Evolutionary conservation across 164 flowering plant genomes (phyloP), one percentile per base, ranked within the genome.

Genomic region (Chimonanthus salicifolius): DNA sequence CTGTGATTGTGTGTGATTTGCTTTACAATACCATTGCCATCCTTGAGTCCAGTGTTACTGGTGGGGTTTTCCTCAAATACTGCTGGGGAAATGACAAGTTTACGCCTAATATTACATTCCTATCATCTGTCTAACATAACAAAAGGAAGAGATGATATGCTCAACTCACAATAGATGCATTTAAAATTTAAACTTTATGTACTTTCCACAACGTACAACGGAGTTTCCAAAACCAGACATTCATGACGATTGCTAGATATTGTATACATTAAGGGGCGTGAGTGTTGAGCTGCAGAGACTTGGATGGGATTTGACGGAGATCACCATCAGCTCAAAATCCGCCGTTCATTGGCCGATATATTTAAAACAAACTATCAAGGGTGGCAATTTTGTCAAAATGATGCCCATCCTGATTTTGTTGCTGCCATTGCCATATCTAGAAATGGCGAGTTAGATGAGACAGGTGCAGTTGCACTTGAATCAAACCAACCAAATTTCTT

Each of bases 401-500:
- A 72, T 20, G 51, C 70, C 79, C 69, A 73, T 44, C 46, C 69
- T 20, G 79, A 65, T 47, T 62, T 62, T 58, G 49, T 49, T 8
- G 68, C 18, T 68, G 20, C n/a, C 5, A 67, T 58, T 18, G 21
- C 71, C 7, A 65, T 15, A 62, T 33, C 44, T 62, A 64, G 16
- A 51, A 71, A 15, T 45, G 21, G 9, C 15, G 67, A 20, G 49
- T 51, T 51, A 54, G 72, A 64, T 46, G 72, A 63, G 8, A 9
- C 21, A 5, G 58, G 44, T 15, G 58, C 3, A n/a, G 73, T 49
- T 5, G 46, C 54, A 64, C 58, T 62, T 10, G 75, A 6, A 4
- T 74, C 73, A 47, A 78, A 78, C 83, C 75, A 71, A 10, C 81
- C 81, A 4, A 69, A 64, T 44, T 73, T 70, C 64, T 83, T 79